phyloP scores from a whole-genome alignment of 768 basidiomycete species.

The Lentinula aciculospora region DNA sequence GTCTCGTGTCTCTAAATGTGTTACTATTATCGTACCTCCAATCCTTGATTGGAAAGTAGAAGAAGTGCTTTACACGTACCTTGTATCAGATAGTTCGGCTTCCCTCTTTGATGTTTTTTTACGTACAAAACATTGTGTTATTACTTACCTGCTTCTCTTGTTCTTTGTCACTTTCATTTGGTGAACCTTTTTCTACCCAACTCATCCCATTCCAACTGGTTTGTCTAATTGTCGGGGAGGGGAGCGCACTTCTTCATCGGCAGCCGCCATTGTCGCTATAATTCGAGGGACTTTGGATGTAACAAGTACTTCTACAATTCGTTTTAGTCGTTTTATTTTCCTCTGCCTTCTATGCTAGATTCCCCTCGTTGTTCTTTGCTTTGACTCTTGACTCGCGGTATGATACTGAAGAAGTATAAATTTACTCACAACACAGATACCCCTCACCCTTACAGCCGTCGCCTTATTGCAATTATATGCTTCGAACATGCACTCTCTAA shows the following conservation, averaged over 20 bases:
- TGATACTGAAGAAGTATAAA: conserved; percentile 5
- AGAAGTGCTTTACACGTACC: background rate
- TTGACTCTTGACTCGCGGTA: background rate
- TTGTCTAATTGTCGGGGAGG: background rate
- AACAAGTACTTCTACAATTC: background rate
- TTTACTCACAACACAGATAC: background rate
- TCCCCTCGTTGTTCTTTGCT: background rate
- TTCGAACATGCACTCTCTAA: background rate
- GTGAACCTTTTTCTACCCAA: background rate
- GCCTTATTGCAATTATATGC: background rate
- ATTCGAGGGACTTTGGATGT: background rate
- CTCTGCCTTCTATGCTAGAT: background rate
- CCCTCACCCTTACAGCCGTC: no score
- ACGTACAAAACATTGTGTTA: conserved; percentile 11
- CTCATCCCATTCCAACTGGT: background rate
- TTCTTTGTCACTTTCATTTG: background rate
- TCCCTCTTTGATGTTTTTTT: background rate
- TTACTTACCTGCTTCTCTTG: background rate
- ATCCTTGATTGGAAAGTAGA: background rate
- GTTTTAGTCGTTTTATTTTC: background rate
- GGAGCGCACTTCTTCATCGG: background rate
- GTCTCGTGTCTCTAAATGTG: background rate
- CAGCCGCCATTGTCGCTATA: background rate
- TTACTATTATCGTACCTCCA: background rate
- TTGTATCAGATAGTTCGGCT: conserved; percentile 26